A percentile compares a stretch with the other conserved stretches of the same genome.
phyloP scores from a whole-genome alignment of 352 stramenopile species.

The Phytophthora tentaculata region DNA sequence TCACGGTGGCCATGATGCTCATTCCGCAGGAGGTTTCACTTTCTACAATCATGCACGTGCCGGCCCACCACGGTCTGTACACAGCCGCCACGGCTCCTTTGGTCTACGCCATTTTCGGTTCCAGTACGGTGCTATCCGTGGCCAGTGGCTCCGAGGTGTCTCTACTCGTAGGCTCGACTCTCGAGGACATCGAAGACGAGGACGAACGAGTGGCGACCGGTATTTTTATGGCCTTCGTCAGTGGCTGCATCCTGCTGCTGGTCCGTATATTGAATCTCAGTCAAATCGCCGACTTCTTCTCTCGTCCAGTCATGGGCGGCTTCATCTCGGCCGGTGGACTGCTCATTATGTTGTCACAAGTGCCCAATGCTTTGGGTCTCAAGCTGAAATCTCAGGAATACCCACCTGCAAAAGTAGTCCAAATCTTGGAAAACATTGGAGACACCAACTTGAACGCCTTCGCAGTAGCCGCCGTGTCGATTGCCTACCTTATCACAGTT shows the following conservation, averaged over 20 bases:
- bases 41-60: conserved; percentile 22
- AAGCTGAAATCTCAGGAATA: conserved; percentile 26
- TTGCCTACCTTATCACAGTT: conserved; percentile 13
- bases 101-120: conserved; percentile 27
- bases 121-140: conserved; percentile 25
- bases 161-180: conserved; percentile 15
- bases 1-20: conserved; percentile 25
- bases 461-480: conserved; percentile 11
- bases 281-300: conserved; percentile 30
- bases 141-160: conserved; percentile 25
- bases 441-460: conserved; percentile 26
- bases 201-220: conserved; percentile 20
- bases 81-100: conserved; percentile 20
- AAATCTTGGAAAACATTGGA: conserved; percentile 14
- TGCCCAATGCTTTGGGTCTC: conserved; percentile 24
- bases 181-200: conserved; percentile 23
- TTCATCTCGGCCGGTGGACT: conserved; percentile 26
- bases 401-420: conserved; percentile 18
- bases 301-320: conserved; percentile 24
- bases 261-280: conserved; percentile 21
- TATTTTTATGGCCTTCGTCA: conserved; percentile 25
- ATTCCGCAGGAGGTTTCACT: conserved; percentile 24
- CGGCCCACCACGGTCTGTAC: conserved; percentile 22
- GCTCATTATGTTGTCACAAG: conserved; percentile 28
- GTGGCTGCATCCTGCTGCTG: conserved; percentile 19